A percentile compares a stretch with the other conserved stretches of the same genome.
Conservation (phyloP, 805 yeast species). For the Teunomyces stri region DNA sequence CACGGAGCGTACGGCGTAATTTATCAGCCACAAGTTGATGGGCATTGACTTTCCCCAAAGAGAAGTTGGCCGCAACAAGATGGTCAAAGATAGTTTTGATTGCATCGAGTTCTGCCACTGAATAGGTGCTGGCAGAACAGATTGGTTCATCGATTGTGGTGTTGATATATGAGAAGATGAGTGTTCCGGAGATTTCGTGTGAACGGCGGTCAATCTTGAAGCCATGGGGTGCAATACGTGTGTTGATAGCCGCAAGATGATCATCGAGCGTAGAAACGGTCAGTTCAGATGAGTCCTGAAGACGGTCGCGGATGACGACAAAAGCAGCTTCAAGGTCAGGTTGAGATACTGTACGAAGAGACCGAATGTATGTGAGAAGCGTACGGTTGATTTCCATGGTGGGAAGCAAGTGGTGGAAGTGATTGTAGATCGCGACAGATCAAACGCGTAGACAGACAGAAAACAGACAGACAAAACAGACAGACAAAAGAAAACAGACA, state of each 20-base stretch:
- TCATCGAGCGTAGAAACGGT: constrained; percentile 10
- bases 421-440: constrained; percentile 12
- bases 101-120: constrained; percentile 39
- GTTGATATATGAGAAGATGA: constrained; percentile 41
- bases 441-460: background rate
- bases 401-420: constrained; percentile 32
- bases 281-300: constrained; percentile 3
- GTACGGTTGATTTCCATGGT: constrained; percentile 21
- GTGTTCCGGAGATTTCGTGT: constrained; percentile 32
- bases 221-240: constrained; percentile 33
- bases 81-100: constrained; percentile 47
- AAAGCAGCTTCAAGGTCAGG: constrained; percentile 22
- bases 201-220: constrained; percentile 42
- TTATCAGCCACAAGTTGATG: constrained; percentile 25
- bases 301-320: constrained; percentile 11
- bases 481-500: no score
- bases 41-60: constrained; percentile 35
- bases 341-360: constrained; percentile 21
- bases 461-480: no score
- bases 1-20: constrained; percentile 27
- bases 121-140: constrained; percentile 35
- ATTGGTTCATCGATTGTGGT: constrained; percentile 37
- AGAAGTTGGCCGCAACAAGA: constrained; percentile 41
- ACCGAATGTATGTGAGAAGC: constrained; percentile 29
- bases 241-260: constrained; percentile 29